Evolutionary conservation across 2,329 filamentous ascomycete genomes (phyloP), one percentile per base, ranked within the genome.

Genomic region (Pseudocercospora pini-densiflorae): DNA sequence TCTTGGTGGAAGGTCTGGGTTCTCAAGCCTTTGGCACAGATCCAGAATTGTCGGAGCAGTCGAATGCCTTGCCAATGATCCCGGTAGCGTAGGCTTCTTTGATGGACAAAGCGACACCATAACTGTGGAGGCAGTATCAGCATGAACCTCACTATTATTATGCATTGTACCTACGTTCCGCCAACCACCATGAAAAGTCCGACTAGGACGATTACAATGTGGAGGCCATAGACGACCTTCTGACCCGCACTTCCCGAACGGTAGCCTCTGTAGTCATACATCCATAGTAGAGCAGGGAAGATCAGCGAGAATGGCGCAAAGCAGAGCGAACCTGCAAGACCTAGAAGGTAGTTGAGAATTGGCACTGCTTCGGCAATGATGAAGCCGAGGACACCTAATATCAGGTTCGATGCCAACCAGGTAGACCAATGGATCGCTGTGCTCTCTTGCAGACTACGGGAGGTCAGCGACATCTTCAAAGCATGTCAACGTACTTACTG

Each of bases 331-430:
- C 83, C 83, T 3, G 82, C 79, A 3, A 85, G 71, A 1, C 81
- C 80, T 16, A 85, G 70, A n/a, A 86, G 70, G 67, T 81, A 85
- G 65, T 83, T 83, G 75, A 86, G 85, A 61, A 86, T 84, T 0
- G 84, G 84, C n/a, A 86, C 83, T 0, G 81, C 82, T n/a, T 79
- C 78, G 0, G 85, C 84, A 21, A 87, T 75, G 59, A 86, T 73
- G 70, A 84, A 86, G 8, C 81, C 77, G 45, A 84, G 72, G 3
- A 80, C 71, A 0, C 78, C 76, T 55, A 85, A 75, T 0, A 73
- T 72, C 10, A 79, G 69, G 0, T 81, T 84, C 63, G 80, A 81
- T 12, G 76, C 74, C 0, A 86, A 71, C 85, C 85, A 87, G 0
- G 80, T 82, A 0, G 72, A 74, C 84, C 84, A 86, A 70, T 87